Conservation (phyloP, 495 filamentous ascomycete genomes). For the Aspergillus saccharolyticus region DNA sequence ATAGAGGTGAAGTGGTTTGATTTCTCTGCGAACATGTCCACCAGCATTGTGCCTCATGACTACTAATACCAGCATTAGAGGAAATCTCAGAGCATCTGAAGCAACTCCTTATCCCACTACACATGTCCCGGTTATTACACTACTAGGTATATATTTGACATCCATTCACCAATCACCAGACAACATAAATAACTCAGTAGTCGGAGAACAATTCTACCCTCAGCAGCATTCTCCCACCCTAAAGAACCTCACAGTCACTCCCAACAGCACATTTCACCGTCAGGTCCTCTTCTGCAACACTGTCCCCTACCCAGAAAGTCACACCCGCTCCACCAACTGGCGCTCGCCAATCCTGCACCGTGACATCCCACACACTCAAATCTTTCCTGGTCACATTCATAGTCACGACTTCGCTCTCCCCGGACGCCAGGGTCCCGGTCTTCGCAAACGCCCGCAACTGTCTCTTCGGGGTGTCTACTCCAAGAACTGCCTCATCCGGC, state of each 20-base stretch:
- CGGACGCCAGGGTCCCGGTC: constrained; percentile 55
- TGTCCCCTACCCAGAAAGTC: constrained; percentile 42
- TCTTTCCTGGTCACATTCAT: constrained; percentile 61
- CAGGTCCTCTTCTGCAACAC: constrained; percentile 39
- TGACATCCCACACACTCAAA: constrained; percentile 69
- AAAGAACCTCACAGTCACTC: constrained; percentile 17
- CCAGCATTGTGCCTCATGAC: no score
- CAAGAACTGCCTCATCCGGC: constrained; percentile 39
- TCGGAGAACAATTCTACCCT: neutral
- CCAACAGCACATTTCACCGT: constrained; percentile 37
- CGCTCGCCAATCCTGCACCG: constrained; percentile 63
- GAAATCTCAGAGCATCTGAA: no score
- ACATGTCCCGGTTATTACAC: no score
- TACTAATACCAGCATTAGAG: no score
- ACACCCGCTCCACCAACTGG: constrained; percentile 38
- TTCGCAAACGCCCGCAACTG: constrained; percentile 83
- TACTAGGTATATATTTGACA: no score
- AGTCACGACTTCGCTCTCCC: constrained; percentile 52
- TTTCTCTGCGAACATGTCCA: no score
- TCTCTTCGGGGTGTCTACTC: constrained; percentile 57
- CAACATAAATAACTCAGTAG: no score
- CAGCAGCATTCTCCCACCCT: neutral
- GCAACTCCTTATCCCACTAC: no score
- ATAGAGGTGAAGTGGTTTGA: no score
- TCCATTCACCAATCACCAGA: no score